phyloP scores from a whole-genome alignment of 768 basidiomycete genomes.

The Tylopilus rubrobrunneus region DNA sequence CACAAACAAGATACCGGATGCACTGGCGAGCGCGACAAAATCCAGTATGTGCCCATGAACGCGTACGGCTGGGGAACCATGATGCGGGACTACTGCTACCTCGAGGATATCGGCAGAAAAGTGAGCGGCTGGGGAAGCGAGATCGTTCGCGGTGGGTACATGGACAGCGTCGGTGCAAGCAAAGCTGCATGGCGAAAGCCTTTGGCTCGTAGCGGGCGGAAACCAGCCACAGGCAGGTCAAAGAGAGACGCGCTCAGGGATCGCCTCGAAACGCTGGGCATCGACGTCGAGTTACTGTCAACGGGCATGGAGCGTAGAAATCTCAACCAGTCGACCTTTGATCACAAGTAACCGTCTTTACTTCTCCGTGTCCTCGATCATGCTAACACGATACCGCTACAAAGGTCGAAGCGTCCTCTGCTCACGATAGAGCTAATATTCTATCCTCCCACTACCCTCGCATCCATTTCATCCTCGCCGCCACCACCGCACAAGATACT shows the following conservation, averaged over 20 bases:
- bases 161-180: slow-evolving; percentile 21
- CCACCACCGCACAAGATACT: slow-evolving; percentile 47
- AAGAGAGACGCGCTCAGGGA: slow-evolving; percentile 68
- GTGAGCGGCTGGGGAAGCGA: slow-evolving; percentile 72
- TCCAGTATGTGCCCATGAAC: slow-evolving; percentile 75
- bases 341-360: slow-evolving; percentile 59
- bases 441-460: slow-evolving; percentile 50
- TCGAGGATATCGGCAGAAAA: slow-evolving; percentile 78
- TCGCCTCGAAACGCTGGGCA: slow-evolving; percentile 63
- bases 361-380: slow-evolving; percentile 7
- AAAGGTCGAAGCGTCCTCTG: slow-evolving; percentile 68
- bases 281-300: slow-evolving; percentile 74
- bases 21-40: slow-evolving; percentile 70
- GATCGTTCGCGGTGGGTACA: slow-evolving; percentile 60
- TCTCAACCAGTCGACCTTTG: slow-evolving; percentile 79
- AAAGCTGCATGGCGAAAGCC: slow-evolving; percentile 15
- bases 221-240: slow-evolving; percentile 31
- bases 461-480: slow-evolving; percentile 33
- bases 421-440: slow-evolving; percentile 75
- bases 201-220: slow-evolving; percentile 21
- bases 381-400: slow-evolving; percentile 12
- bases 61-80: slow-evolving; percentile 80
- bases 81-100: slow-evolving; percentile 85
- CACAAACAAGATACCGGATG: slow-evolving; percentile 66
- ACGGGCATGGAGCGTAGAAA: slow-evolving; percentile 78